Evolutionary conservation across 192 early-diverging fungal species (phyloP), one percentile per base, ranked within the genome.

Genomic region (Coemansia sp.): DNA sequence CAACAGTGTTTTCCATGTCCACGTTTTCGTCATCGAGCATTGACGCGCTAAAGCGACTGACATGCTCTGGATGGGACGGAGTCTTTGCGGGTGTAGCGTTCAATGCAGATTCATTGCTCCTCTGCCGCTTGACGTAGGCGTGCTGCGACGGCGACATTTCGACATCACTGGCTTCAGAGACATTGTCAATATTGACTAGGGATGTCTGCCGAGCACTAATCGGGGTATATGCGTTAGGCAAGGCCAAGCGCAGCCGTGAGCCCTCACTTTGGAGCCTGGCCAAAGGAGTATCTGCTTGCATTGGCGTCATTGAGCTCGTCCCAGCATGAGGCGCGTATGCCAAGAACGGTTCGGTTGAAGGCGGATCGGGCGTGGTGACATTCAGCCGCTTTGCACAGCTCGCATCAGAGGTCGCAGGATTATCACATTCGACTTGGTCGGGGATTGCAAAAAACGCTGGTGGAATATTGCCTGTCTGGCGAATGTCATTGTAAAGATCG

Each of bases 81-180:
- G 19, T 28, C 13, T 23, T 37, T 40, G 17, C n/a, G 4, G 59
- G 59, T 38, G 59, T 57, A 14, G 39, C 39, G 10, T 37, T 8
- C 28, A 28, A 21, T 13, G 49, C 30, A 11, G 39, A 38, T 40
- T 63, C 67, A 39, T 42, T 66, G 52, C 67, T 62, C 55, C 42
- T 64, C 28, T 75, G 73, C 33, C 73, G 71, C 49, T 73, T 73
- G 13, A 62, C 55, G 4, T 63, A 69, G 0, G 71, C 76, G 37
- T 73, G 76, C 14, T 68, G 76, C 16, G 78, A 75, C 19, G 78
- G 73, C 6, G 78, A 75, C 70, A 69, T 72, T 42, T 80, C 78
- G 6, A 75, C 60, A 37, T 79, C 72, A 28, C 71, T 74, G 16
- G 39, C 28, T 7, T 62, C 62, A 19, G 72, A 70, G 40, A 63